phyloP scores from a whole-genome alignment of 2,329 filamentous ascomycete genomes.

The Pseudogymnoascus sp. region DNA sequence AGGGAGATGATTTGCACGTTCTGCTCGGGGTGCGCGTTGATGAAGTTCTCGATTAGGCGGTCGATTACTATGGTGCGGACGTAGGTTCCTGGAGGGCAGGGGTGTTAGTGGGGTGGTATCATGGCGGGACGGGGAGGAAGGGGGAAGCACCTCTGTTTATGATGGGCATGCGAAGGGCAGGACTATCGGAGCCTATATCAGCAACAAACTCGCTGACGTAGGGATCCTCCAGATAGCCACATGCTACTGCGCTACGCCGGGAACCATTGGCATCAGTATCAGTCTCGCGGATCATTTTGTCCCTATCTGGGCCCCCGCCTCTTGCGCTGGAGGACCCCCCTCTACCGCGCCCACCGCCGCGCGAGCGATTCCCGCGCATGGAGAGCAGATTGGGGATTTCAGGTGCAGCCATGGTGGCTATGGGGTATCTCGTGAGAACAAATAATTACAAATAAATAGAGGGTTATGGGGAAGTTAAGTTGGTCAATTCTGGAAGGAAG shows the following conservation, averaged over 20 bases:
- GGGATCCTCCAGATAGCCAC: conserved; percentile 76
- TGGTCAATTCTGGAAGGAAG: not conserved
- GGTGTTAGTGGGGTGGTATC: conserved; percentile 11
- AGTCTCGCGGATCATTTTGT: conserved; percentile 75
- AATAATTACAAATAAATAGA: not conserved
- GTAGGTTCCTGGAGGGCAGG: conserved; percentile 65
- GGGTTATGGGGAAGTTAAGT: not conserved
- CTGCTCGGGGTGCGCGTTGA: conserved; percentile 34
- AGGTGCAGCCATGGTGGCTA: not conserved
- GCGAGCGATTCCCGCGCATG: conserved; percentile 40
- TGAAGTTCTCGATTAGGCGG: conserved; percentile 62
- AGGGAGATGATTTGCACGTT: conserved; percentile 77
- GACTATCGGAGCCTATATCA: conserved; percentile 32
- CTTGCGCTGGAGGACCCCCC: conserved; percentile 13
- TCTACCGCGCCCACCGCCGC: conserved; percentile 32
- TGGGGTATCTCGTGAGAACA: not conserved
- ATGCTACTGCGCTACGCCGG: conserved; percentile 74
- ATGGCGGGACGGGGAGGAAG: not conserved
- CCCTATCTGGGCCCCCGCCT: conserved; percentile 36
- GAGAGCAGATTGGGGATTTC: conserved; percentile 71
- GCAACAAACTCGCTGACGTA: conserved; percentile 66
- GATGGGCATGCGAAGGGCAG: conserved; percentile 67
- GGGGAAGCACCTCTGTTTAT: conserved; percentile 73
- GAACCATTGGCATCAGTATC: conserved; percentile 88
- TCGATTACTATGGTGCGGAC: conserved; percentile 80